Evolutionary conservation across 2,329 filamentous ascomycete species (phyloP).

Genomic region (Coleophoma crateriformis): DNA sequence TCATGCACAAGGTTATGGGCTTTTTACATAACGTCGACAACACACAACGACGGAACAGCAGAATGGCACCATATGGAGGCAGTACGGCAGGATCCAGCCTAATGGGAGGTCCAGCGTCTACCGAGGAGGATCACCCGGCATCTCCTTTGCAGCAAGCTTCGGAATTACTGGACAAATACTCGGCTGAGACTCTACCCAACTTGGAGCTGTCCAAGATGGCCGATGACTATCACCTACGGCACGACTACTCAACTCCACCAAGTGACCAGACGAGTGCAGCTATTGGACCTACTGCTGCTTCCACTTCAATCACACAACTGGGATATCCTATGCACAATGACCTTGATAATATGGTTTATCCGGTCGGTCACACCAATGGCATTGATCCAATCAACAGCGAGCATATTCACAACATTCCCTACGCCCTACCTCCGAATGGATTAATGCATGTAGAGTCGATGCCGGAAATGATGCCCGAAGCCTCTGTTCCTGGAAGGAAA

Average conservation of each 20-base stretch:
- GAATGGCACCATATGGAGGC: constrained; percentile 35
- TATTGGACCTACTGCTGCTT: constrained; percentile 37
- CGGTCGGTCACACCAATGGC: constrained; percentile 82
- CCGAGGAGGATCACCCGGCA: constrained; percentile 54
- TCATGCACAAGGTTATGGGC: constrained; percentile 67
- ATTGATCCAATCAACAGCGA: constrained; percentile 94
- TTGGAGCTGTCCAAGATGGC: constrained; percentile 61
- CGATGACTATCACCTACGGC: constrained; percentile 24
- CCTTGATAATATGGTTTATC: constrained; percentile 74
- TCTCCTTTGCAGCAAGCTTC: constrained; percentile 64
- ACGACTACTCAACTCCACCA: constrained; percentile 25
- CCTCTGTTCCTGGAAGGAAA: constrained; percentile 34
- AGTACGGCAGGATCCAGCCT: constrained; percentile 27
- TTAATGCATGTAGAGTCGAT: constrained; percentile 40
- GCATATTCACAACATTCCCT: constrained; percentile 91
- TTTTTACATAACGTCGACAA: constrained; percentile 57
- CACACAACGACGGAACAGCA: constrained; percentile 57
- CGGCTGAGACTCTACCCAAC: constrained; percentile 59
- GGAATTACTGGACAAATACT: constrained; percentile 60
- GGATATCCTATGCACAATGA: constrained; percentile 42
- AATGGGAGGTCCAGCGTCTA: constrained; percentile 20
- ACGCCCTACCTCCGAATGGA: constrained; percentile 65
- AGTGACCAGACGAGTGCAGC: constrained; percentile 18
- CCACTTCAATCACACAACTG: constrained; percentile 36
- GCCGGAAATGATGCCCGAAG: constrained; percentile 34